These are phyloP conservation scores for Fusarium paranaense DNA, from an alignment of 2,329 filamentous ascomycete genomes.

Conservation along the genomic window DNA sequence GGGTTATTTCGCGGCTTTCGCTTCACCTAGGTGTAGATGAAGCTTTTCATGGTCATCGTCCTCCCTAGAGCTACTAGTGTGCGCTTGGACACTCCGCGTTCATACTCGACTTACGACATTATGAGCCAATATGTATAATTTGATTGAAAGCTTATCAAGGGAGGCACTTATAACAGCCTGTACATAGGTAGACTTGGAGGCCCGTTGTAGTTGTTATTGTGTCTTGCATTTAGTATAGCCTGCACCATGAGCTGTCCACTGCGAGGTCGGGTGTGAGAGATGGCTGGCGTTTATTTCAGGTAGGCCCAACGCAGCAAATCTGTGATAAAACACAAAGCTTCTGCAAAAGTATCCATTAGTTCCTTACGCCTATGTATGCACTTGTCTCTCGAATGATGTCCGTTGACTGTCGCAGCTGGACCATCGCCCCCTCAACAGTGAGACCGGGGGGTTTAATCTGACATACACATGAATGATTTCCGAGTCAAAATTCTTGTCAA, in stretches of 20 bases:
- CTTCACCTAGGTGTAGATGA: not conserved
- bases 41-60: not conserved
- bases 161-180: fast-evolving
- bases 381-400: too few relatives aligned
- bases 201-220: not conserved
- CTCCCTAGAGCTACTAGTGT: not conserved
- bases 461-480: not conserved
- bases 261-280: too few relatives aligned
- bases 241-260: not conserved
- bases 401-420: too few relatives aligned
- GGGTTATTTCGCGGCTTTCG: not conserved
- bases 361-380: too few relatives aligned
- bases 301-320: too few relatives aligned
- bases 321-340: too few relatives aligned
- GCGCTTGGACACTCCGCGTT: not conserved
- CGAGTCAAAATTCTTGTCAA: not conserved
- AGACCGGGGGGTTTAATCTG: not conserved
- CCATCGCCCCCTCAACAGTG: not conserved
- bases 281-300: too few relatives aligned
- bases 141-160: not conserved
- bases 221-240: not conserved
- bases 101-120: not conserved
- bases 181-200: not conserved
- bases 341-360: too few relatives aligned
- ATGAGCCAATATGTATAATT: not conserved